Evolutionary conservation across 768 basidiomycete species (phyloP), one percentile per base, ranked within the genome.

Genomic region (Phanerodontia chrysosporium): DNA sequence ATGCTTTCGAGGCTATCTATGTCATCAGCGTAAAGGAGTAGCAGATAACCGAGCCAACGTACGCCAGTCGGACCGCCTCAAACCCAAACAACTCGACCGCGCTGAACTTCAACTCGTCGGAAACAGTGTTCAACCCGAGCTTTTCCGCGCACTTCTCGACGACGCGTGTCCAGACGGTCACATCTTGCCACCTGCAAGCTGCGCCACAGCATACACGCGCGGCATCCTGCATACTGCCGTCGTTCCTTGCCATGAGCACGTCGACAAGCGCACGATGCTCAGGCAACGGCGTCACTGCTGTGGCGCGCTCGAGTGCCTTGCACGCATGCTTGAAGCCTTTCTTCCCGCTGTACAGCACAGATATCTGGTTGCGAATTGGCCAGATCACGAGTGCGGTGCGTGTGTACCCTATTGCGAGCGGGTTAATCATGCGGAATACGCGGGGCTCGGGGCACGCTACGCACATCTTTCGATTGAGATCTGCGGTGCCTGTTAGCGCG

Each of bases 361-460:
- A 49, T n/a, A 48, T 59, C 0, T 57, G 24, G 30, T 22, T 32
- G 2, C 51, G 51, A 2, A 10, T 2, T 3, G 67, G 67, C 68
- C 66, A 69, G 29, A 69, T 63, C 29, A 71, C 64, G 1, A 69
- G 61, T 12, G 67, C 64, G 2, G 64, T 63, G 5, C 66, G 65
- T 13, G 62, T 65, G 52, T 69, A 70, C 51, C 62, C 70, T 70
- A 46, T 0, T 18, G 22, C 7, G 24, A 22, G 45, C n/a, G 10
- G 14, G 9, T 1, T 35, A 5, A 32, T 42, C 14, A 28, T 24
- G 18, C 3, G 22, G 12, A 2, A 30, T 13, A 32, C 29, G 18
- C 21, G 22, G 25, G 22, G 55, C 65, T 59, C 24, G 68, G 68
- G 67, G 21, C 65, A n/a, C n/a, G n/a, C n/a, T n/a, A n/a, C n/a